Evolutionary conservation across 208 protist genomes (phyloP), one percentile per base, ranked within the genome.

Genomic region (Acanthamoeba sp.): DNA sequence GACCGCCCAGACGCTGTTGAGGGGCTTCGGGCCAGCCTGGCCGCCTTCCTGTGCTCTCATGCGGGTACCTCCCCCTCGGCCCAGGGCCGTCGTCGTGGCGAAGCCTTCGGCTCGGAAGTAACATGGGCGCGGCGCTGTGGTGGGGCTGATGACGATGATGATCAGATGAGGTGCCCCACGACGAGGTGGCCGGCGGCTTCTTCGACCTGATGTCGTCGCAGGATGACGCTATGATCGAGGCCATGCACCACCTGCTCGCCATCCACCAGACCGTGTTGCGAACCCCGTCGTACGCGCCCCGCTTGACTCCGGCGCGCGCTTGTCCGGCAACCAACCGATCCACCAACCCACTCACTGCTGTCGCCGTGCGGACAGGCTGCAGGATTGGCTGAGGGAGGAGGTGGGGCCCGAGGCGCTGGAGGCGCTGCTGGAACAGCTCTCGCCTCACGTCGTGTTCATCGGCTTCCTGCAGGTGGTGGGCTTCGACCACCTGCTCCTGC

Each of bases 151-250:
- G 52, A n/a, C 27, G 22, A 24, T 12, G 18, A 5, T 48, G 34
- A 4, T 20, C 20, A n/a, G 20, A 20, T 45, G 34, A 78, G 16
- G 10, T 45, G 38, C 27, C n/a, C 64, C 14, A 22, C 4, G 29
- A 18, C 12, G 69, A 45, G 3, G 6, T 78, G 69, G 9, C 22
- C 1, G 6, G 0, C 18, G 69, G 36, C 69, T 78, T 78, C 34
- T 78, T 78, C 69, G 69, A 78, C 18, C 34, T 78, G 69, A 45
- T 78, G 69, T 78, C 69, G 18, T 38, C 69, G 6, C 69, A 78
- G 29, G 69, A 78, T 22, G 36, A 78, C 38, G 27, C 38, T 18
- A 78, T 78, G 69, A 78, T 78, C 32, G 69, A 78, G 38, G 69
- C 36, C 69, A 78, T 78, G 69, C 36, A 78, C 69, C 69, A 78